phyloP scores from a whole-genome alignment of 2,329 filamentous ascomycete species.

The Plenodomus tracheiphilus region DNA sequence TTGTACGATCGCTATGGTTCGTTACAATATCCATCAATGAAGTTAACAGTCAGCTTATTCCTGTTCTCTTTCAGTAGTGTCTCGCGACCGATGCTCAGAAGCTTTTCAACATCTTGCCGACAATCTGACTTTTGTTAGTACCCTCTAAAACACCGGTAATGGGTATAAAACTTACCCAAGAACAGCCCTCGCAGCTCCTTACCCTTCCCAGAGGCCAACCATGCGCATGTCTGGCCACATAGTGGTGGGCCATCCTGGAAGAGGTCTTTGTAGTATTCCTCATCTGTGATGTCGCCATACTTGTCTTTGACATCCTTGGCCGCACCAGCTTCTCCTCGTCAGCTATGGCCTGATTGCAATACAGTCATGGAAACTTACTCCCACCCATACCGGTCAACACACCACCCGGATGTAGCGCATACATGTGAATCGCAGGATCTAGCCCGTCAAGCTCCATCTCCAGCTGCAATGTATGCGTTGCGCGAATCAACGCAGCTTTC shows the following conservation, averaged over 20 bases:
- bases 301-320: slow-evolving; percentile 29
- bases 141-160: neutral
- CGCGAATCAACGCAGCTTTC: slow-evolving; percentile 34
- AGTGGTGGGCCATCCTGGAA: slow-evolving; percentile 33
- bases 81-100: slow-evolving; percentile 29
- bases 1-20: slow-evolving; percentile 21
- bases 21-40: slow-evolving; percentile 35
- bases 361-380: slow-evolving; percentile 13
- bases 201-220: slow-evolving; percentile 30
- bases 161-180: slow-evolving; percentile 18
- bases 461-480: slow-evolving; percentile 34
- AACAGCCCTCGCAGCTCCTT: slow-evolving; percentile 33
- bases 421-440: slow-evolving; percentile 33
- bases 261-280: slow-evolving; percentile 26
- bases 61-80: slow-evolving; percentile 29
- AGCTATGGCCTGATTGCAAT: slow-evolving; percentile 2
- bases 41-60: slow-evolving; percentile 35
- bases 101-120: slow-evolving; percentile 30
- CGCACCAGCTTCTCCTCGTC: slow-evolving; percentile 17
- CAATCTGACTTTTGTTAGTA: slow-evolving; percentile 21
- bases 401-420: slow-evolving; percentile 37
- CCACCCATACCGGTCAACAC: slow-evolving; percentile 33
- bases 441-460: slow-evolving; percentile 34
- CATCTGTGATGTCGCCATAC: slow-evolving; percentile 32
- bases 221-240: slow-evolving; percentile 38